Evolutionary conservation across 1,284 basidiomycete species (phyloP), one percentile per base, ranked within the genome.

Genomic region (Neotropicomus parvogracilis): DNA sequence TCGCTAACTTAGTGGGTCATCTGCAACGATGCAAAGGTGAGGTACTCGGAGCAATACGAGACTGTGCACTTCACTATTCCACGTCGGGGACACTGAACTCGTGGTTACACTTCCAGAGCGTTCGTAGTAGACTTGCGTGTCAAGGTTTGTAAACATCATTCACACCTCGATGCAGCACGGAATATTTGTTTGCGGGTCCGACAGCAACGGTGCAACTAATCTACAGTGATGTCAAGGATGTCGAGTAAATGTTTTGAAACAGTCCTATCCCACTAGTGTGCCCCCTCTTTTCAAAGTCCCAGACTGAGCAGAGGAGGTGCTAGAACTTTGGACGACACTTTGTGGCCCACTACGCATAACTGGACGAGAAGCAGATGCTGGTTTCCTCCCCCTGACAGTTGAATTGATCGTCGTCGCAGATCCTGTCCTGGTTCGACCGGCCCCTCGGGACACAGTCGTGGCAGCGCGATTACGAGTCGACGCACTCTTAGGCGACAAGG

Each of bases 271-370:
- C 8, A 16, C 41, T 59, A 63, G n/a, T 40, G 43, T 19, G 26
- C 44, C 35, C n/a, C 52, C 62, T 45, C 56, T 54, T 40, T 40
- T 60, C 48, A 50, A 35, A 37, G 53, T 58, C 33, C 53, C 63
- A 42, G 59, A 62, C 60, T 53, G 62, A 32, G 62, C 62, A 52
- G 60, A 59, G 29, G 54, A 54, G 35, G 64, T 49, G 9, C 56
- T 66, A 16, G 53, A 49, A 24, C 45, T 65, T 52, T 56, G 58
- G 11, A 35, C 11, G 12, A 54, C 28, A 10, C 44, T 48, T 29
- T 58, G 65, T 12, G 48, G 29, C 11, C 39, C 46, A 13, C 49
- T 40, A 12, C 51, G 48, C 34, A 24, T 13, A 28, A 29, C 34
- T 20, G 52, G 64, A 44, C 54, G 56, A 10, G 56, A 20, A 2